Conservation (phyloP, 75 land plant species). For the Sequoiadendron giganteum region DNA sequence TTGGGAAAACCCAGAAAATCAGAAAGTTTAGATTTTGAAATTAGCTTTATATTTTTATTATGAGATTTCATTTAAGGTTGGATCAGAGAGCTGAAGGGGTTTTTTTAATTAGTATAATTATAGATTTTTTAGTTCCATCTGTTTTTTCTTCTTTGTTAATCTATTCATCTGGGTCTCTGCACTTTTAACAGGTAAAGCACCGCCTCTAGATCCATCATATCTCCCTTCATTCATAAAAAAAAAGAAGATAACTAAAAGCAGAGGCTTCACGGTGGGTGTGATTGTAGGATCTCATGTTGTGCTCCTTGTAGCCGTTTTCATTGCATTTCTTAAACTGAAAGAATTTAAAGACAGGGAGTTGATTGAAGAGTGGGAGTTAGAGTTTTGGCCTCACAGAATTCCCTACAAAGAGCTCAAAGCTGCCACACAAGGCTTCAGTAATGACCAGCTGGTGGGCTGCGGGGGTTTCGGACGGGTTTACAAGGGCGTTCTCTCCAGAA, state of each 20-base stretch:
- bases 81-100: no score
- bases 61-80: no score
- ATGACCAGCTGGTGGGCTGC: constrained; percentile 6
- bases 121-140: no score
- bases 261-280: background rate
- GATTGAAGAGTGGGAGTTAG: constrained; percentile 14
- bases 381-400: constrained; percentile 34
- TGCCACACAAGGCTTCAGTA: constrained; percentile 42
- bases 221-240: background rate
- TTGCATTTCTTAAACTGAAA: background rate
- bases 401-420: constrained; percentile 34
- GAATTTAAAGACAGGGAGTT: background rate
- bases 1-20: no score
- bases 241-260: background rate
- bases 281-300: background rate
- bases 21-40: no score
- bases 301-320: background rate
- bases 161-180: no score
- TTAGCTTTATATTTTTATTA: no score
- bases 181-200: background rate
- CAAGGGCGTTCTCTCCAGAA: constrained; percentile 13
- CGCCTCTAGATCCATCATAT: background rate
- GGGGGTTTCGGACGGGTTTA: constrained; percentile 24
- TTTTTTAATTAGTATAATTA: no score
- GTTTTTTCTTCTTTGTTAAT: no score